A percentile compares a stretch with the other conserved stretches of the same genome.
Conservation (phyloP, 1,139 yeast genomes). For the Kurtzmaniella quercitrusa region DNA sequence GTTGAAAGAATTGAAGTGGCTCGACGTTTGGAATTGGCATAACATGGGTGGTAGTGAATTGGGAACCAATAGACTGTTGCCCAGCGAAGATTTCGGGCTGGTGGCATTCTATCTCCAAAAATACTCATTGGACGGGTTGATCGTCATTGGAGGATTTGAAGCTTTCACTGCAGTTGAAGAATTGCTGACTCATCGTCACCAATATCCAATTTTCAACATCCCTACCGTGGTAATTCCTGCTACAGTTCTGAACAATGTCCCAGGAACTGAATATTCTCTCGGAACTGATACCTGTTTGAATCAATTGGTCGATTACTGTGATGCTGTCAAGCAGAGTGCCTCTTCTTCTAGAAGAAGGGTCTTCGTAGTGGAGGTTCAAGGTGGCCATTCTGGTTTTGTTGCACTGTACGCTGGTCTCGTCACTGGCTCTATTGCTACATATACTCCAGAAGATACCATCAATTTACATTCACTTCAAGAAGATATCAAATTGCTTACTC, state of each 20-base stretch:
- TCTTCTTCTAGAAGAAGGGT: conserved; percentile 92
- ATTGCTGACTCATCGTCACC: conserved; percentile 63
- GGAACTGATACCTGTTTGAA: conserved; percentile 95
- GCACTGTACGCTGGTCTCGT: conserved; percentile 87
- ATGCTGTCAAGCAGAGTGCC: conserved; percentile 91
- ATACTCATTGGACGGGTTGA: conserved; percentile 76
- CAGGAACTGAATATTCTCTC: conserved; percentile 92
- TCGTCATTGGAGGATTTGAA: conserved; percentile 94
- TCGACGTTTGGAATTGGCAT: conserved; percentile 87
- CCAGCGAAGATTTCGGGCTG: conserved; percentile 79
- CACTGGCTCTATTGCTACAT: conserved; percentile 89
- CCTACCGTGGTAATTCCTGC: conserved; percentile 95
- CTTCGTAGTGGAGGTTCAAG: conserved; percentile 95
- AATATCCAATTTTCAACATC: conserved; percentile 86
- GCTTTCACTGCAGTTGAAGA: conserved; percentile 82
- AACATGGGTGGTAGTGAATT: conserved; percentile 90
- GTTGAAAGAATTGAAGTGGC: conserved; percentile 73
- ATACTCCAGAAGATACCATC: conserved; percentile 88
- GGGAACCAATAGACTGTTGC: conserved; percentile 89
- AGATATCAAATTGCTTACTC: conserved; percentile 68
- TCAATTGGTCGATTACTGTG: conserved; percentile 87
- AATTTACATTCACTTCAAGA: conserved; percentile 66
- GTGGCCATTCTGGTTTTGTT: conserved; percentile 92
- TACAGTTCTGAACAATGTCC: conserved; percentile 95
- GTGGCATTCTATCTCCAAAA: conserved; percentile 89